Evolutionary conservation across 176 grass and related monocot species (phyloP).

Genomic region (Dactylis glomerata): DNA sequence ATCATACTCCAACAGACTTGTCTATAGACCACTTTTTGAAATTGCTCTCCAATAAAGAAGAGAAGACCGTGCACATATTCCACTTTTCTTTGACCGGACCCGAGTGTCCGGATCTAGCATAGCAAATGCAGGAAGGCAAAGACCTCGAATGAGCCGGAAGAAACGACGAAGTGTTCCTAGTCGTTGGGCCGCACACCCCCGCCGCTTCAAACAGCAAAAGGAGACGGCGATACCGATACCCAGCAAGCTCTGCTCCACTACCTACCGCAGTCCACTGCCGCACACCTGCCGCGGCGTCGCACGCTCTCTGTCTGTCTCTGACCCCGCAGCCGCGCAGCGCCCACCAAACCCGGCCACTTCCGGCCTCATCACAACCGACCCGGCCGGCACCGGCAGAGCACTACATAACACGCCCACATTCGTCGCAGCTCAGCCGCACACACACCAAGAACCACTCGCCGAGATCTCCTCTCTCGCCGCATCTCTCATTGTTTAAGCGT

Average conservation of each 20-base stretch:
- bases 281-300: neutral
- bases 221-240: neutral
- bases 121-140: neutral
- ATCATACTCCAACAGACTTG: too few relatives aligned
- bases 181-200: slow-evolving; percentile 9
- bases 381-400: neutral
- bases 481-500: neutral
- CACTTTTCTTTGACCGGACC: neutral
- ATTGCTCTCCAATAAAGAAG: neutral
- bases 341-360: neutral
- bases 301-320: neutral
- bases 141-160: neutral
- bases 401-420: neutral
- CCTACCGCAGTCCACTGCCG: neutral
- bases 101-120: neutral
- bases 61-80: neutral
- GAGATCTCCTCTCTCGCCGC: neutral
- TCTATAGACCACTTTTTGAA: neutral
- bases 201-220: neutral
- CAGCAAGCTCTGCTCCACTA: neutral
- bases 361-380: neutral
- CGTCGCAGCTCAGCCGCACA: slow-evolving; percentile 9
- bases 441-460: slow-evolving; percentile 9
- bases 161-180: neutral
- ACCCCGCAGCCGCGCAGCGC: neutral